Evolutionary conservation across 805 yeast species (phyloP).

Genomic region (Hanseniaspora singularis): DNA sequence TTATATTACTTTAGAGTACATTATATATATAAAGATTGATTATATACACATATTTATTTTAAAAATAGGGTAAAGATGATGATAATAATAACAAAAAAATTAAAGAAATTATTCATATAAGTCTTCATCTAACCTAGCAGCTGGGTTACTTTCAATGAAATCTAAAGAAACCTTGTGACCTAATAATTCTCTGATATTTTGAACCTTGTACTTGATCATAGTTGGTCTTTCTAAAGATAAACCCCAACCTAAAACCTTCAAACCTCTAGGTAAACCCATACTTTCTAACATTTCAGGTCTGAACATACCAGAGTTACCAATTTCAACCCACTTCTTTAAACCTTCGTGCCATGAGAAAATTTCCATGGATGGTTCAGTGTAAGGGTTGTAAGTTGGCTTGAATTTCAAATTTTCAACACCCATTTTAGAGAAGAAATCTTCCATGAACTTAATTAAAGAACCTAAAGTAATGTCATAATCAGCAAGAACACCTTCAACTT

Average conservation of each 20-base stretch:
- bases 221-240: slow-evolving; percentile 95
- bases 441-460: slow-evolving; percentile 95
- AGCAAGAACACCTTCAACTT: slow-evolving; percentile 97
- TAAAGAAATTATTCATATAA: slow-evolving; percentile 34
- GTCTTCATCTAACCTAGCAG: slow-evolving; percentile 88
- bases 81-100: too few species aligned
- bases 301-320: slow-evolving; percentile 99
- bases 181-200: slow-evolving; percentile 87
- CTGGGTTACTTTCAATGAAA: slow-evolving; percentile 91
- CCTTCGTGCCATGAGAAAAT: slow-evolving; percentile 95
- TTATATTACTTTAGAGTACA: too few species aligned
- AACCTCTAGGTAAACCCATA: slow-evolving; percentile 91
- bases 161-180: slow-evolving; percentile 95
- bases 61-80: too few species aligned
- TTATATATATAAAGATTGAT: too few species aligned
- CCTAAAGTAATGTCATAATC: slow-evolving; percentile 92
- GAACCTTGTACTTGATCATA: slow-evolving; percentile 93
- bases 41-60: too few species aligned
- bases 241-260: slow-evolving; percentile 97
- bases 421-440: slow-evolving; percentile 91
- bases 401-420: slow-evolving; percentile 91
- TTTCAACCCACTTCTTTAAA: slow-evolving; percentile 93
- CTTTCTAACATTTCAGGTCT: slow-evolving; percentile 98
- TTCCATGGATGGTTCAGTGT: slow-evolving; percentile 97
- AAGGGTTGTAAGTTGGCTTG: slow-evolving; percentile 98